Evolutionary conservation across 2,329 filamentous ascomycete genomes (phyloP), one percentile per base, ranked within the genome.

Genomic region (Exutisphaerella laricina): DNA sequence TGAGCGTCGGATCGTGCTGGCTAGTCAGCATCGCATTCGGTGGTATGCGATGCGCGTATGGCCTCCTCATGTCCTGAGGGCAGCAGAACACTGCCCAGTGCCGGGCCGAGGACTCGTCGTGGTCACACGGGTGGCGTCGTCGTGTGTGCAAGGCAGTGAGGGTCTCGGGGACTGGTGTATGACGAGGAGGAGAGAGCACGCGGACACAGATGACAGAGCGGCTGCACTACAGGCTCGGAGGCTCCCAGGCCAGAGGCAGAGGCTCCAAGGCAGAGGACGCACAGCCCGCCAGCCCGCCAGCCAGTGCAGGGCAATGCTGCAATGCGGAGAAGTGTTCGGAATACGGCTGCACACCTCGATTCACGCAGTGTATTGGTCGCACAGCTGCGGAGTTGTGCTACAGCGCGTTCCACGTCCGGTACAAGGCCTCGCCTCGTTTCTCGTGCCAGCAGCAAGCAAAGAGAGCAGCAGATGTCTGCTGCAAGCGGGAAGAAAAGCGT

Each of bases 51-150:
- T 35, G 32, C 23, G 38, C 38, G 14, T 16, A 18, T 28, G 14
- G 39, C 22, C 41, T 49, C 43, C 44, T 49, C 48, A 51, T 53
- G 37, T 50, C 50, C 50, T 37, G 42, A 32, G 18, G 18, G 25
- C 10, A 25, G 38, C 36, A 21, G 41, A 20, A 20, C 33, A 20
- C 33, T 12, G 33, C 6, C 4, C 16, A n/a, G 9, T n/a, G 3
- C 5, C 8, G 8, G 29, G 12, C 8, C 12, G 29, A n/a, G 18
- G 33, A 23, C 1, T 26, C 23, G 23, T 6, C 23, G 23, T 12
- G 18, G 33, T 35, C 33, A 35, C 33, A 20, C 21, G 18, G 17
- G 20, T 23, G 33, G 4, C 4, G 33, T 32, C 12, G 29, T 14
- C 9, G 20, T 35, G 20, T 21, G 4, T 20, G 33, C 33, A 35